Evolutionary conservation across 1,284 basidiomycete species (phyloP), one percentile per base, ranked within the genome.

Genomic region (Puccinia hordei): DNA sequence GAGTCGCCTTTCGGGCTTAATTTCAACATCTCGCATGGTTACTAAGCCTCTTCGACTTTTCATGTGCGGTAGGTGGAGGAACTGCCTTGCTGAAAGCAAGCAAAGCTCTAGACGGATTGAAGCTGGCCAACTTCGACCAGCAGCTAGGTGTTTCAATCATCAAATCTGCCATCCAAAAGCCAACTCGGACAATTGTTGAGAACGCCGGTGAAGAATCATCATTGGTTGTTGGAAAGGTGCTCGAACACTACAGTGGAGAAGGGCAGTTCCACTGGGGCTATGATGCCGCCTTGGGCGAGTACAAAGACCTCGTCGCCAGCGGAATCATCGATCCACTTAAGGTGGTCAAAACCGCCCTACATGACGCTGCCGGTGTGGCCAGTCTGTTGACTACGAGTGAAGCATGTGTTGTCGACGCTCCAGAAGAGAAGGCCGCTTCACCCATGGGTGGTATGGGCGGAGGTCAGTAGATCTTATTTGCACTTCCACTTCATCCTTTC

Each of bases 201-300:
- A 98, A 99, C 86, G 95, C 96, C 9, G 96, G 95, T 71, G 95
- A 98, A 87, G 96, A 98, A 87, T 90, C 93, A 1, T 91, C 90
- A 81, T 95, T 99, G 73, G 93, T 98, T 81, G 93, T 98, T 72
- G 96, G 96, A 68, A 91, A 90, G 30, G 88, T 97, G 5, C 86
- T 94, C 63, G 88, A 89, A 82, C 88, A 91, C 85, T 92, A 93
- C 84, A 91, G 89, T 17, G 76, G 63, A 13, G 81, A 91, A 85
- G 89, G 92, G 86, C 69, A 82, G 59, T 82, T 83, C 68, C 82
- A 82, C 80, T 91, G 86, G 90, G 95, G 95, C 12, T 98, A 97
- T 87, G 94, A 98, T 83, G 94, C 95, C 61, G 89, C 90, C 85
- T 92, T 92, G 87, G 93, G 92, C 82, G 92, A 96, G 87, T 98